A percentile compares a stretch with the other conserved stretches of the same genome.
Evolutionary conservation across 2,329 filamentous ascomycete species (phyloP).

Genomic region (Penicillium verrucosum): DNA sequence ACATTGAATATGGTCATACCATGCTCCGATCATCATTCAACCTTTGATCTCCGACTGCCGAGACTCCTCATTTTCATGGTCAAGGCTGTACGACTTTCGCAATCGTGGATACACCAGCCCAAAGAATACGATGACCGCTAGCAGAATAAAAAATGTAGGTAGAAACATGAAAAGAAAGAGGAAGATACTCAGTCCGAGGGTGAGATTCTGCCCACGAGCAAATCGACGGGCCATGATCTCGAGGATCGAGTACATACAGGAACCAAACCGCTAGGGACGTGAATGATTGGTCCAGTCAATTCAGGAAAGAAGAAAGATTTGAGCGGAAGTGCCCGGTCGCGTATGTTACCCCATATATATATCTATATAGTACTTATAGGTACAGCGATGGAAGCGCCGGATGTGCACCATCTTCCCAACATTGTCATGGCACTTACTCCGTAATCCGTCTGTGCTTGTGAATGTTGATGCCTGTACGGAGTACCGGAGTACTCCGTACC

Average conservation of each 20-base stretch:
- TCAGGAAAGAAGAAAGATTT: not conserved
- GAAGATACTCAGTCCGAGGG: conserved; percentile 31
- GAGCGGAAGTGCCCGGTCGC: not conserved
- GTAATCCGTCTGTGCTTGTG: not conserved
- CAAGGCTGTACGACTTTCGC: conserved; percentile 15
- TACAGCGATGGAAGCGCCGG: conserved; percentile 3
- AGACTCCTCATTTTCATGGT: conserved; percentile 4
- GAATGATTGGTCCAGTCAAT: not conserved
- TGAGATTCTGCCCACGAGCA: conserved; percentile 26
- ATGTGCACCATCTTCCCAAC: not conserved
- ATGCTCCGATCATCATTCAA: not conserved
- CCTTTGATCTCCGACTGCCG: not conserved
- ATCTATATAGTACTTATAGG: not conserved
- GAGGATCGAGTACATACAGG: conserved; percentile 18
- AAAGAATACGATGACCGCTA: conserved; percentile 34
- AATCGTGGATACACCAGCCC: conserved; percentile 30
- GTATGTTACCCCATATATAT: not conserved
- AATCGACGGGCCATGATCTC: conserved; percentile 31
- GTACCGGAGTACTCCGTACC: not conserved
- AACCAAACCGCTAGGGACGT: not conserved
- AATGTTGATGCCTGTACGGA: not conserved
- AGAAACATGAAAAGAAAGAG: conserved; percentile 37
- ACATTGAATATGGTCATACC: not conserved
- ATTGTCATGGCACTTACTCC: not conserved
- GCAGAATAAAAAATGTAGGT: conserved; percentile 31